These are phyloP conservation scores for Taxillus chinensis DNA, from an alignment of 164 flowering plant genomes.

Conservation along the genomic window DNA sequence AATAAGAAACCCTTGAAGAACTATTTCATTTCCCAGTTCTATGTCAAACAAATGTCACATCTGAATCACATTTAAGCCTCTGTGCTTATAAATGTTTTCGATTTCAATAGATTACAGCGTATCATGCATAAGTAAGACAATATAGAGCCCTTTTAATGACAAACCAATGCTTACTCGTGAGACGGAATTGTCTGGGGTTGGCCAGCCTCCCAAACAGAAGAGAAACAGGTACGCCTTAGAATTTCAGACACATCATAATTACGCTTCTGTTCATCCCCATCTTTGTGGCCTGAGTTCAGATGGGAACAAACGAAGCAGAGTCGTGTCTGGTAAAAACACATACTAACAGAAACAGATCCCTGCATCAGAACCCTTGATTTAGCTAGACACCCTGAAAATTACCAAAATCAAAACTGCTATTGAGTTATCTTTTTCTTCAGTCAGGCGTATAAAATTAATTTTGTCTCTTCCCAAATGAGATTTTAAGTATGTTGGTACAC, in stretches of 20 bases:
- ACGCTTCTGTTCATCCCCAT: slow-evolving; percentile 73
- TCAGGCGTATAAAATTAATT: no score
- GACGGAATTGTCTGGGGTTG: slow-evolving; percentile 79
- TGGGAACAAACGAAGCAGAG: slow-evolving; percentile 95
- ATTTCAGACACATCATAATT: slow-evolving; percentile 84
- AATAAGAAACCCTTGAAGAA: no score
- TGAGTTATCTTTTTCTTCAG: no score
- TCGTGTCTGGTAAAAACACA: slow-evolving; percentile 79
- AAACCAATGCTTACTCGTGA: slow-evolving; percentile 64
- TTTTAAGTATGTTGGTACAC: no score
- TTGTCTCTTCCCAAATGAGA: no score
- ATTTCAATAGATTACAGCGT: no score
- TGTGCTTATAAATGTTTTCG: no score
- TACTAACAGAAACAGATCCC: slow-evolving; percentile 96
- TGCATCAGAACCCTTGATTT: slow-evolving; percentile 24
- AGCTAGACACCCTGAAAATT: slow-evolving; percentile 5
- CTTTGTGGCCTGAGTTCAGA: slow-evolving; percentile 86
- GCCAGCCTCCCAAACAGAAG: slow-evolving; percentile 45
- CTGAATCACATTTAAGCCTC: no score
- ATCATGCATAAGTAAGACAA: no score
- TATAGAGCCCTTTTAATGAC: neutral
- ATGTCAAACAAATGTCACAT: no score
- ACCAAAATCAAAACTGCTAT: neutral
- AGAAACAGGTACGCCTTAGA: slow-evolving; percentile 66
- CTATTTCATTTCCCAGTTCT: no score